Evolutionary conservation across 2,329 filamentous ascomycete species (phyloP), one percentile per base, ranked within the genome.

Genomic region (Ophiostoma sp.): DNA sequence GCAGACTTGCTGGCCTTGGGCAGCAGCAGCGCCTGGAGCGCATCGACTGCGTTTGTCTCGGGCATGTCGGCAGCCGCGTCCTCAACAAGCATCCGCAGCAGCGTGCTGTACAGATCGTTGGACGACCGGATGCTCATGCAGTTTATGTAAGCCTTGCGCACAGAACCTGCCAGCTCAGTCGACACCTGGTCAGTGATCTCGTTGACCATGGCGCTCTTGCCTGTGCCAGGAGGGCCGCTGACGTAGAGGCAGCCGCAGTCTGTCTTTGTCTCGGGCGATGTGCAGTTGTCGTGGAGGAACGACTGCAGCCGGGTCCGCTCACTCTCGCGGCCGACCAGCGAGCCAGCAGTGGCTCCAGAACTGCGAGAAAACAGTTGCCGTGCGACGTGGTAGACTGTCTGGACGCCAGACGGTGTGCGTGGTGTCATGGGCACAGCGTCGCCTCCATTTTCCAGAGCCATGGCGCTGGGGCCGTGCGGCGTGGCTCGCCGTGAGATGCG

Each of bases 111-210:
- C 31, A 99, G 84, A 77, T 97, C 94, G 74, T 88, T 89, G 1
- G 93, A 92, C 44, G 89, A 92, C 76, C 95, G 96, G 79, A 97
- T 89, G 79, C 94, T 97, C 89, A 97, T 97, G 80, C 95, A 99
- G 78, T 99, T 99, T 83, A 99, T 86, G 76, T 94, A 94, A 2
- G 89, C 89, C 69, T 89, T 88, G 75, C 87, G 88, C 69, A 95
- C 82, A 4, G 79, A 79, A 15, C 79, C 76, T 1, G 82, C 79
- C 20, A 84, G 81, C 44, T 82, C 81, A 4, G 81, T 77, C 13
- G 81, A 81, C 67, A 90, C 80, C 62, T 87, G 83, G 67, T 87
- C 82, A 67, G 90, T 90, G 68, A 96, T 87, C 77, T 96, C 90
- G 73, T 89, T 89, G 72, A 98, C 88, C 83, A 98, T 90, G 39